Evolutionary conservation across 1,284 basidiomycete genomes (phyloP), one percentile per base, ranked within the genome.

Genomic region (Trametes versicolor): DNA sequence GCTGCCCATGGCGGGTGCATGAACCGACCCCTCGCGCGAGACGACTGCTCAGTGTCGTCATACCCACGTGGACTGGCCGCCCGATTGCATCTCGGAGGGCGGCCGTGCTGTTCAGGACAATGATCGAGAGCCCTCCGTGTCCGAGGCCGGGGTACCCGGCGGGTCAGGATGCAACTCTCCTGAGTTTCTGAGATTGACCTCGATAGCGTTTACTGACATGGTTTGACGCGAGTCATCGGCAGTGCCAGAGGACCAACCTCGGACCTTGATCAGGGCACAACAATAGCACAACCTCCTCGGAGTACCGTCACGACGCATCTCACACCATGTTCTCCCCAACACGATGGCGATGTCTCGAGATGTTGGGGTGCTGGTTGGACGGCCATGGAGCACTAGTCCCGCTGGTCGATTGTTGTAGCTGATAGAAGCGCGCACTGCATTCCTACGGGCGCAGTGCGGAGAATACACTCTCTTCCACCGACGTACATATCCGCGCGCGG

Each of bases 21-120:
- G 48, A n/a, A 25, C 17, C 50, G 50, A 51, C n/a, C 17, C 32
- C 50, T 51, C 19, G 17, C 50, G 50, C 50, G 21, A 49, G 25
- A 17, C 19, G 41, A 17, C 41, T 43, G 41, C 6, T 13, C 15
- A 17, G 23, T 49, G 48, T 49, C 48, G 48, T 49, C 48, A 49
- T 49, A 25, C 21, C 25, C 48, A 49, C 48, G 48, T 49, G 48
- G 13, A 17, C 39, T 8, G 37, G 41, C 37, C 37, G 10, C 37
- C 37, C 37, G 37, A 39, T 39, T 12, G 10, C 37, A 39, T 39
- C 37, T 39, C 37, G 37, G 37, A 39, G 10, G 29, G 37, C 37
- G 15, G 37, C 37, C 37, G 37, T 12, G 5, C 37, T 6, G 2
- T 17, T 39, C 37, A 39, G 2, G 37, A 10, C 37, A 36, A 41